Conservation (phyloP, 1,139 yeast genomes). For the Suhomyces ambrosiae region DNA sequence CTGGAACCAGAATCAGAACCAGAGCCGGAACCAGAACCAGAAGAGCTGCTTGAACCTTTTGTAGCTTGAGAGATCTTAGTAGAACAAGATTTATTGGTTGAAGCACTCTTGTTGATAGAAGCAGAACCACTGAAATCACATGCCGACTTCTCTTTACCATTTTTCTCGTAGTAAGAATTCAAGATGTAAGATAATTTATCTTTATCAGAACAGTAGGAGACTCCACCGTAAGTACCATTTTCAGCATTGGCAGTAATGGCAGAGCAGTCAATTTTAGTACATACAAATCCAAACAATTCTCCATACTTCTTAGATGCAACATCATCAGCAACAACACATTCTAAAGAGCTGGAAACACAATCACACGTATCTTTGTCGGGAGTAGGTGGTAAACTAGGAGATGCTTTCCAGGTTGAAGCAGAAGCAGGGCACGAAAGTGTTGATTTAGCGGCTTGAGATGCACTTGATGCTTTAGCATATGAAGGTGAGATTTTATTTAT, state of each 20-base stretch:
- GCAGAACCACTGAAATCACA: slow-evolving; percentile 49
- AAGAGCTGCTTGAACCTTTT: slow-evolving; percentile 21
- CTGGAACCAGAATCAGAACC: slow-evolving; percentile 25
- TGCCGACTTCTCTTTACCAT: slow-evolving; percentile 32
- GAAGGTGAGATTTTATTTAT: slow-evolving; percentile 54
- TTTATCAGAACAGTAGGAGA: slow-evolving; percentile 42
- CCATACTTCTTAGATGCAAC: slow-evolving; percentile 38
- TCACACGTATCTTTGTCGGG: slow-evolving; percentile 44
- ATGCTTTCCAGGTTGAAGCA: slow-evolving; percentile 42
- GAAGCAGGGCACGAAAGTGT: slow-evolving; percentile 40
- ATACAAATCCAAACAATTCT: slow-evolving; percentile 36
- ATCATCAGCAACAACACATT: slow-evolving; percentile 38
- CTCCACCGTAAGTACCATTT: slow-evolving; percentile 43
- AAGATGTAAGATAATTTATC: slow-evolving; percentile 44
- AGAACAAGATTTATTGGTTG: slow-evolving; percentile 35
- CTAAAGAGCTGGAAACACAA: slow-evolving; percentile 37
- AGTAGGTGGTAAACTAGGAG: slow-evolving; percentile 46
- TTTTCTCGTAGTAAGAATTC: slow-evolving; percentile 40
- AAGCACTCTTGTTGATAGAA: slow-evolving; percentile 29
- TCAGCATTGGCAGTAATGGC: slow-evolving; percentile 41
- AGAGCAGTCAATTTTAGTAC: slow-evolving; percentile 39
- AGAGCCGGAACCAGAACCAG: slow-evolving; percentile 32
- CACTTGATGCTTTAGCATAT: slow-evolving; percentile 31
- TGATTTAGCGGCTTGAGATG: slow-evolving; percentile 26
- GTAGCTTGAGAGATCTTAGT: slow-evolving; percentile 29